Base-by-base conservation (phyloP, 2,329 filamentous ascomycete species). In the Ophiostoma ips region DNA sequence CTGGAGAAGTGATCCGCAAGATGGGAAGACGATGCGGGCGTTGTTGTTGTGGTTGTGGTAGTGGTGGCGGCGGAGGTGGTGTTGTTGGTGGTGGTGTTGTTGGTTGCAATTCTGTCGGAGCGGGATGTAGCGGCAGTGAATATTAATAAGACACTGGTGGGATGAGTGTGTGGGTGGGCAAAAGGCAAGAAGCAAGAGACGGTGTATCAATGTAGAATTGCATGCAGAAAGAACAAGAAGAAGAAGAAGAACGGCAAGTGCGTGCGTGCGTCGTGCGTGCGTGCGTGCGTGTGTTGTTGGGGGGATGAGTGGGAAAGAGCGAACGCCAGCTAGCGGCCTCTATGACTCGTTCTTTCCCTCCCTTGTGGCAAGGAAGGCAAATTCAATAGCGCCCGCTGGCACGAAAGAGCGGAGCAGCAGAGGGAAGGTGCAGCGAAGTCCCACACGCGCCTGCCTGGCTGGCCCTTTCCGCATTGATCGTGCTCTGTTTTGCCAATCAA, bases 401-500 rank as follows among this genome's bases (percentile, higher is more conserved):
- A 37, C 21, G 31, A 31, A 30, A 10, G 13, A 19, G 16, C 10
- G n/a, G 19, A 38, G 16, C 16, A 18, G 16, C 16, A 18, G 9
- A 38, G 12, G 36, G 16, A 38, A 19, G 15, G n/a, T 19, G 18
- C 37, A 40, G 16, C 36, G n/a, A 28, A 21, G 44, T 44, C 45
- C 44, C 49, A 51, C 49, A 35, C 44, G 24, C 34, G 33, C 49
- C 37, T 46, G 45, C 44, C 49, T 46, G 38, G 41, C 48, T 38
- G 45, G 45, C 15, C 45, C 10, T 19, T 41, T 33, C 46, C 46
- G 18, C 48, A 33, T 49, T 34, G 38, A 33, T 49, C 48, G 19
- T 45, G n/a, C n/a, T n/a, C n/a, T n/a, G n/a, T n/a, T n/a, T 48
- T 51, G 46, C 50, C 46, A 51, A 51, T 48, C 50, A 51, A 21